Evolutionary conservation across 345 rosid species (phyloP), one percentile per base, ranked within the genome.

Genomic region (Camelina sativa): DNA sequence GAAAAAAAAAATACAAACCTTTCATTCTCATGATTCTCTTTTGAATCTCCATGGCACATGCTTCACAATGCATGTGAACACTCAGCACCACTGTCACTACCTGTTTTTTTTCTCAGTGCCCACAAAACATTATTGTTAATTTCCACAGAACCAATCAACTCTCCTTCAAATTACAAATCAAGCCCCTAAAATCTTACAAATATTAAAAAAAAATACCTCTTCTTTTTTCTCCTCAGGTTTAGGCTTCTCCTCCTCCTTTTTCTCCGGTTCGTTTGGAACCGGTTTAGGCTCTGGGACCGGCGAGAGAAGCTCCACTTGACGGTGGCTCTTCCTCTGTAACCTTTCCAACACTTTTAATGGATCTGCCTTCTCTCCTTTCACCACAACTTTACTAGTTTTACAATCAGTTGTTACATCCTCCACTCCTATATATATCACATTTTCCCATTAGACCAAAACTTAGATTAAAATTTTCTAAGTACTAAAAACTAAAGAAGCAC

Each of bases 51-150:
- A 81, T 85, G 20, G 97, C 87, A 81, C 98, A 94, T 57, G 92
- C 97, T 54, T 94, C 98, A 67, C 98, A 94, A 74, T 94, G 97
- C 98, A 94, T 94, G 87, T 84, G 86, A 38, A 90, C 93, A 71
- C 78, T 83, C 11, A 94, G 77, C 69, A 92, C 89, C 78, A 90
- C 92, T n/a, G 73, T 81, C 65, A 88, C 80, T 73, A 80, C 88
- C 67, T 76, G 65, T 62, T 54, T 34, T 34, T 34, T 34, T 34
- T 37, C 89, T 37, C 80, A 81, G 30, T 86, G 32, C 38, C 76
- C 75, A 62, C 75, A 54, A 61, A 62, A 44, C 9, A 8, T 69
- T 32, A 13, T 11, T 54, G 62, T 71, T 70, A 63, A 71, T 70
- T 70, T 55, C 32, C 76, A 50, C 55, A 22, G 10, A 37, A 10